Conservation (phyloP, 208 protist genomes). For the Leishmania mexicana region DNA sequence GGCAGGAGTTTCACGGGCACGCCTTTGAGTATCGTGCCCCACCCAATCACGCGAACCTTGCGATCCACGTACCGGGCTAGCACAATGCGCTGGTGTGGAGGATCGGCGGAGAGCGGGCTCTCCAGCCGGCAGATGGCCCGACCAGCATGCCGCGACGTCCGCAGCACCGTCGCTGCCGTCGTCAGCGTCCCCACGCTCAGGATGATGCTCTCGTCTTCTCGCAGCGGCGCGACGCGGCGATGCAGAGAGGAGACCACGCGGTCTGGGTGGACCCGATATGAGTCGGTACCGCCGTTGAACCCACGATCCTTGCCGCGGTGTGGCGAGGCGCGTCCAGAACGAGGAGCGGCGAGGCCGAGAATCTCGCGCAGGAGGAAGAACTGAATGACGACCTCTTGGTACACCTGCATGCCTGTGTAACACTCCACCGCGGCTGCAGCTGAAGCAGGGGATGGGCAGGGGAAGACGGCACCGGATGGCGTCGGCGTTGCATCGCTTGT, state of each 20-base stretch:
- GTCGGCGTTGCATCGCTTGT: neutral
- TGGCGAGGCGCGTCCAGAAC: conserved; percentile 29
- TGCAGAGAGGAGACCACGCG: neutral
- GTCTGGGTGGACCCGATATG: conserved; percentile 19
- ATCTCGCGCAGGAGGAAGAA: conserved; percentile 98
- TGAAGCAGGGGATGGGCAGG: neutral
- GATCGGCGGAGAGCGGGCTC: conserved; percentile 95
- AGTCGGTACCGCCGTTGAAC: neutral
- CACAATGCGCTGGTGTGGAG: conserved; percentile 97
- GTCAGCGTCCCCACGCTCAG: conserved; percentile 99
- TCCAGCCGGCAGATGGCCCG: conserved; percentile 96
- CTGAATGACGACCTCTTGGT: conserved; percentile 96
- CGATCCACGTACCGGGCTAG: conserved; percentile 97
- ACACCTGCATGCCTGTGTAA: conserved; percentile 84
- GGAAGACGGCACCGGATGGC: neutral
- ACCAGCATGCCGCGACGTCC: conserved; percentile 91
- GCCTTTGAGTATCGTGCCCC: conserved; percentile 87
- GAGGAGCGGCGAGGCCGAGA: conserved; percentile 76
- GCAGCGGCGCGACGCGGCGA: conserved; percentile 93
- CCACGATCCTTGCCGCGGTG: neutral
- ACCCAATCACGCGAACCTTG: conserved; percentile 97
- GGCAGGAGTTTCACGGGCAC: conserved; percentile 48
- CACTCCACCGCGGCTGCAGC: neutral
- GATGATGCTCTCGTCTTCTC: conserved; percentile 96
- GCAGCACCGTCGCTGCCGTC: conserved; percentile 95